Percentiles rank a stretch among this genome's conserved stretches.
These are phyloP conservation scores for Tricholoma sp. DNA, from an alignment of 768 basidiomycete species.

Conservation along the genomic window DNA sequence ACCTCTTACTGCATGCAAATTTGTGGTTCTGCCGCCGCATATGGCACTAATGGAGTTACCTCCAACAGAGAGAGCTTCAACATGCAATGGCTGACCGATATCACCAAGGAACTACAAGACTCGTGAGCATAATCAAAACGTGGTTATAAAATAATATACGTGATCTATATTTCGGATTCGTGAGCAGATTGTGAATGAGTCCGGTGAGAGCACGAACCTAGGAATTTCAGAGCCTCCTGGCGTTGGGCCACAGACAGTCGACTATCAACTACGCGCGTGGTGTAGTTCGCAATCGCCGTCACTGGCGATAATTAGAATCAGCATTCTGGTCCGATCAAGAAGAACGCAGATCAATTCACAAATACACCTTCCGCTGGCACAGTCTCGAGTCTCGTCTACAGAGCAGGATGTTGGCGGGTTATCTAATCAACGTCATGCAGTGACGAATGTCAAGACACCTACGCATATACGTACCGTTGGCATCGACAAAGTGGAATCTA, in stretches of 20 bases:
- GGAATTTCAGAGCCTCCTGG: conserved; percentile 49
- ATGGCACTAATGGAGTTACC: conserved; percentile 38
- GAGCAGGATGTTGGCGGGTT: conserved; percentile 45
- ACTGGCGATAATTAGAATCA: conserved; percentile 24
- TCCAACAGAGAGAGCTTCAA: conserved; percentile 38
- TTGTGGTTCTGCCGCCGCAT: conserved; percentile 35
- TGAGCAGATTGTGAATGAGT: neutral
- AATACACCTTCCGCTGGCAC: conserved; percentile 32
- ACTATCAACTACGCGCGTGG: conserved; percentile 40
- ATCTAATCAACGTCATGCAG: conserved; percentile 19
- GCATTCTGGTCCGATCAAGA: conserved; percentile 6
- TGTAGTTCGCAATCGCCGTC: conserved; percentile 54
- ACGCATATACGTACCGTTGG: conserved; percentile 29
- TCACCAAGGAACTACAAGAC: conserved; percentile 38
- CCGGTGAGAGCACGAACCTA: conserved; percentile 29
- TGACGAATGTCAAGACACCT: neutral
- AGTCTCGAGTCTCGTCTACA: conserved; percentile 42
- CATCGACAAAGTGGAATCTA: conserved; percentile 46
- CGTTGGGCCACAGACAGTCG: conserved; percentile 35
- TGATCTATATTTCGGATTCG: conserved; percentile 20
- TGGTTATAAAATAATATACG: conserved; percentile 15
- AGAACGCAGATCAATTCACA: conserved; percentile 30
- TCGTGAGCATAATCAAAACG: neutral
- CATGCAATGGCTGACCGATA: conserved; percentile 46
- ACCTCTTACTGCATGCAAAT: conserved; percentile 36